Evolutionary conservation across 352 stramenopile genomes (phyloP).

Genomic region (Globisporangium viniferum): DNA sequence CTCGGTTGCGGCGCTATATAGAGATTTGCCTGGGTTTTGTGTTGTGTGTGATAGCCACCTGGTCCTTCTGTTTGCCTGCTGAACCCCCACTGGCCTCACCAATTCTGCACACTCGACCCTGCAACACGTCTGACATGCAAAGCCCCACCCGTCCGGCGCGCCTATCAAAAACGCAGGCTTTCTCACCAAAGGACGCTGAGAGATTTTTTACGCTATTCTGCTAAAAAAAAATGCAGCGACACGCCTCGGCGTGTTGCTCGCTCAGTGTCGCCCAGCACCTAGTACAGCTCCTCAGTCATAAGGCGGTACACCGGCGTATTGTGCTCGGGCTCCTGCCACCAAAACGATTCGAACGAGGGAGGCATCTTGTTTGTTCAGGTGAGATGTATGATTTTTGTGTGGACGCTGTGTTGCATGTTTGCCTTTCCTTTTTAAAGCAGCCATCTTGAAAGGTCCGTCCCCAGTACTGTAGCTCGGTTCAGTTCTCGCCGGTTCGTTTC

Average conservation of each 20-base stretch:
- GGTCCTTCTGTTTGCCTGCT: background rate
- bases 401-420: background rate
- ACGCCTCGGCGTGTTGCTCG: too few relatives aligned
- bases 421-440: background rate
- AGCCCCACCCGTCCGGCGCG: background rate
- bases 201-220: background rate
- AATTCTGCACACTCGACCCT: background rate
- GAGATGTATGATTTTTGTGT: background rate
- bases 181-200: background rate
- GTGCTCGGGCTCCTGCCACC: background rate
- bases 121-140: background rate
- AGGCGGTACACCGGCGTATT: too few relatives aligned
- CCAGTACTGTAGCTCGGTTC: background rate
- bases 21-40: background rate
- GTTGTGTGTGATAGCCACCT: background rate
- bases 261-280: too few relatives aligned
- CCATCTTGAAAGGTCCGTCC: background rate
- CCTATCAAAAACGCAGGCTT: background rate
- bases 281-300: too few relatives aligned
- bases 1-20: background rate
- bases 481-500: background rate
- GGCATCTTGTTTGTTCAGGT: too few relatives aligned
- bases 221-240: background rate
- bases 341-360: background rate
- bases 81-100: background rate